phyloP scores from a whole-genome alignment of 208 protist species.

The Plasmodiophora brassicae region DNA sequence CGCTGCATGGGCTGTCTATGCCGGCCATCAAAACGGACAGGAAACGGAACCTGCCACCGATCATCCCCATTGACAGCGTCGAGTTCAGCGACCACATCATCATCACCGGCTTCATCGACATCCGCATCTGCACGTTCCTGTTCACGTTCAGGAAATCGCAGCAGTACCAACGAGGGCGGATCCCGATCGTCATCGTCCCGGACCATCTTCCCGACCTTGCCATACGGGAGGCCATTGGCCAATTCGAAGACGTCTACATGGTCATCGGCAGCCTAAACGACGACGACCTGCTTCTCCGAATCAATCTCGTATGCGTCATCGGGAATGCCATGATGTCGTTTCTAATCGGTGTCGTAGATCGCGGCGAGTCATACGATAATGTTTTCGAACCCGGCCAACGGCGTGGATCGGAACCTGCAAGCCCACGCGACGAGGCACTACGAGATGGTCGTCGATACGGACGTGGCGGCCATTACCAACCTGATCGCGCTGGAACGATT shows the following conservation, averaged over 20 bases:
- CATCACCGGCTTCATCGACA: not conserved
- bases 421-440: not conserved
- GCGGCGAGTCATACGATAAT: not conserved
- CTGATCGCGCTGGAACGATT: not conserved
- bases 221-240: not conserved
- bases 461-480: not conserved
- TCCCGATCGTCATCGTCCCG: not conserved
- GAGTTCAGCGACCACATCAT: constrained; percentile 9
- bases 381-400: not conserved
- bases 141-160: not conserved
- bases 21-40: not conserved
- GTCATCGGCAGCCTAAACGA: not conserved
- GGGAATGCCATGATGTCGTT: too few relatives aligned
- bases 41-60: not conserved
- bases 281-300: not conserved
- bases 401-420: not conserved
- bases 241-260: not conserved
- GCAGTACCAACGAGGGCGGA: not conserved
- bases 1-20: not conserved
- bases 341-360: too few relatives aligned
- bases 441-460: not conserved
- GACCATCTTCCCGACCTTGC: not conserved
- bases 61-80: not conserved
- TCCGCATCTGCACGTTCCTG: not conserved
- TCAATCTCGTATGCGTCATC: too few relatives aligned